Evolutionary conservation across 2,329 filamentous ascomycete genomes (phyloP), one percentile per base, ranked within the genome.

Genomic region (Lecanicillium sp.): DNA sequence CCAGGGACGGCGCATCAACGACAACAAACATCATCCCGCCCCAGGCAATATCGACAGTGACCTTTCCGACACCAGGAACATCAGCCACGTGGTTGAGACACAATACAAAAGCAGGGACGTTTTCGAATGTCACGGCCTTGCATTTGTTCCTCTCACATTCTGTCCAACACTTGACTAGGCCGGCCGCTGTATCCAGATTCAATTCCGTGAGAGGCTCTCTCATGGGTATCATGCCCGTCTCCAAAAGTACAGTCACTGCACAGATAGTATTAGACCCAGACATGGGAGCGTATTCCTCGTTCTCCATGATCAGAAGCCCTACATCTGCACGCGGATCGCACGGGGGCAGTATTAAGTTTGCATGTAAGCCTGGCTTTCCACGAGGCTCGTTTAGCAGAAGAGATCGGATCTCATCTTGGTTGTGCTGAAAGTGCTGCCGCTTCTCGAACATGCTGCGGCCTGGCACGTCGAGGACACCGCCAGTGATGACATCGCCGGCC

Each of bases 381-480:
- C 67, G 60, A 1, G 67, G 66, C 36, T 71, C 67, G 40, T 69
- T 61, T 31, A 70, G 51, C 2, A 70, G 49, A 6, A 70, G 48
- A 28, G 64, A 53, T 3, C 67, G 62, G 2, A 68, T 42, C 17
- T 54, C 39, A 39, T 70, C 66, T 6, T 59, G 52, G 28, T 66
- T 54, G 4, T 49, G 51, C 42, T 52, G 51, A 44, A 70, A 65
- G 45, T 68, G 52, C 4, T 56, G 45, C 15, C 71, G 47, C 44
- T 72, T 72, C 4, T 70, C 66, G 42, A 58, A 65, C 67, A 71
- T 70, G 15, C 62, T 68, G 18, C 58, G 58, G 7, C 59, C 60
- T 2, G 56, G 50, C 2, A 59, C 53, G 22, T 71, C 65, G 3
- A 64, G 54, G 4, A 71, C 64, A 14, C 67, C 69, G 14, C 66